Evolutionary conservation across 2,329 filamentous ascomycete species (phyloP), one percentile per base, ranked within the genome.

Genomic region (Colletotrichum noveboracense): DNA sequence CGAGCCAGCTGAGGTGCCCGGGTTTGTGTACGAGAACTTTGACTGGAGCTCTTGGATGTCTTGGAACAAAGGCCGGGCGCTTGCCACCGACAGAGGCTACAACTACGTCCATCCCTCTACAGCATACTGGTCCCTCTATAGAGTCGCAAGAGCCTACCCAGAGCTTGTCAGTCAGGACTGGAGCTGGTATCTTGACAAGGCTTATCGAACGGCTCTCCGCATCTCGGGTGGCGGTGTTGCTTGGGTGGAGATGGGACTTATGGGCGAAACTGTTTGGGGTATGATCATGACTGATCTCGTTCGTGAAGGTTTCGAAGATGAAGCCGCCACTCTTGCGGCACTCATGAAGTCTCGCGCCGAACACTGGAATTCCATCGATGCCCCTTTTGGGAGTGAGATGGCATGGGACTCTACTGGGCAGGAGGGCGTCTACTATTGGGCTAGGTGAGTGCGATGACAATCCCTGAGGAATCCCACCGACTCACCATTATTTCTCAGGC

Each of bases 391-490:
- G 0, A 91, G 89, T 66, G 91, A 92, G 79, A 90, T 91, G 89
- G 88, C 90, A 0, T 93, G 91, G 91, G 91, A 93, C 73, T 91
- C 88, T 0, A 92, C 91, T 0, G 90, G 89, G 0, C 90, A 93
- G 77, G 91, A 92, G 79, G 90, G 90, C 1, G 89, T 92, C 0
- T 92, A 91, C 75, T 90, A 90, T 74, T 92, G 90, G 90, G 84
- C 87, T 7, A 88, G 86, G 86, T 86, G 77, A 80, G 81, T 78
- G 5, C n/a, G 21, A 4, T 14, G 21, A 5, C 3, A 14, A 18
- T 10, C 9, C 38, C 9, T 5, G 38, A 43, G 38, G 9, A 43
- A 43, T 43, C 38, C 7, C 10, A 43, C 24, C 21, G 7, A 30
- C 21, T n/a, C 7, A 5, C 16, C 12, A 2, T 12, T 48, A 7